Conservation (phyloP, 106 monocot genomes). For the Dendrobium huoshanense region DNA sequence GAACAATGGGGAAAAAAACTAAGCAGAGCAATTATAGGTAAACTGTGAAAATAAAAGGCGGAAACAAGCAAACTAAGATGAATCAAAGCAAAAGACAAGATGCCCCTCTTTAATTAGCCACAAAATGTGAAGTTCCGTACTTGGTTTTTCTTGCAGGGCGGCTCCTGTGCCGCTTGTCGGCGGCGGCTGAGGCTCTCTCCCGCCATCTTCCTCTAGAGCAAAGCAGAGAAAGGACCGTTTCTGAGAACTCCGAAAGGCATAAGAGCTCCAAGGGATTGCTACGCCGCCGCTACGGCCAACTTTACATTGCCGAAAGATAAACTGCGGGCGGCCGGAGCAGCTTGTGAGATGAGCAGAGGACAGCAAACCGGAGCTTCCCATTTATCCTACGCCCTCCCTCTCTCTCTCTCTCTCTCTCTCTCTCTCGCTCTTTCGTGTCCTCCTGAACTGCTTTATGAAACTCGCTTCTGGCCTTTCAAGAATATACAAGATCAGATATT, state of each 20-base stretch:
- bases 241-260: background rate
- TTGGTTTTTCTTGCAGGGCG: background rate
- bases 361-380: constrained; percentile 1
- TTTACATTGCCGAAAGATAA: background rate
- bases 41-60: background rate
- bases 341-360: background rate
- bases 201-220: background rate
- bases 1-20: background rate
- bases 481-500: too few relatives aligned
- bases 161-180: background rate
- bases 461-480: too few relatives aligned
- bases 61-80: background rate
- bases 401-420: background rate
- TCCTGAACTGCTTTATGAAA: background rate
- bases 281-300: background rate
- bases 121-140: background rate
- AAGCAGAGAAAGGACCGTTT: background rate
- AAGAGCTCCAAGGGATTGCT: background rate
- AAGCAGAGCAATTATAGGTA: background rate
- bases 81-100: background rate
- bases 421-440: background rate
- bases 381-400: background rate
- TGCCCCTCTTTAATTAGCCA: background rate
- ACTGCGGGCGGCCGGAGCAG: background rate
- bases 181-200: background rate